Evolutionary conservation across 2,329 filamentous ascomycete species (phyloP).

Genomic region (Verticillium dahliae): DNA sequence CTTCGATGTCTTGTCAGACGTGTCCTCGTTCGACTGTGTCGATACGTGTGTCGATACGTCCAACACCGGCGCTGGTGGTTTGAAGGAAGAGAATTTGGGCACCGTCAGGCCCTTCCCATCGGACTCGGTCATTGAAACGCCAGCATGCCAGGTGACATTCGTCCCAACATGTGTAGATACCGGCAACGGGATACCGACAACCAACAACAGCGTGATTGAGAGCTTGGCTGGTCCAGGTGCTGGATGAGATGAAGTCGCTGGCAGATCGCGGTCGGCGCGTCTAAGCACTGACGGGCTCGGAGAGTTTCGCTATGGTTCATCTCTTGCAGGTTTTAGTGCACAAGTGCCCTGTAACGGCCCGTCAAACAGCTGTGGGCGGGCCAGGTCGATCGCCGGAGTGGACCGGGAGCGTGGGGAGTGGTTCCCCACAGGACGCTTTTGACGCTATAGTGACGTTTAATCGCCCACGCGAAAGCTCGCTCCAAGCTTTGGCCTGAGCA

Average conservation of each 20-base stretch:
- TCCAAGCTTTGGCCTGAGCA: background rate
- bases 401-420: background rate
- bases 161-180: background rate
- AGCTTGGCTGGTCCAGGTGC: background rate
- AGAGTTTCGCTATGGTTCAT: background rate
- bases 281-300: background rate
- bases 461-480: background rate
- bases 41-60: background rate
- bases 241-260: background rate
- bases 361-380: background rate
- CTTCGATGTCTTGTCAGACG: slow-evolving; percentile 1
- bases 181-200: background rate
- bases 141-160: background rate
- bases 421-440: background rate
- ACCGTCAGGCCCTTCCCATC: slow-evolving; percentile 22
- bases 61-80: slow-evolving; percentile 32
- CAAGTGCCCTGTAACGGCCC: background rate
- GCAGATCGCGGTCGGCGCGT: background rate
- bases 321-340: background rate
- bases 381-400: background rate
- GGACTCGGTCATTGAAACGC: background rate
- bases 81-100: slow-evolving; percentile 73
- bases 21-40: slow-evolving; percentile 6
- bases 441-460: background rate
- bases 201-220: background rate